phyloP scores from a whole-genome alignment of 306 rosid species.

The Glycyrrhiza uralensis region DNA sequence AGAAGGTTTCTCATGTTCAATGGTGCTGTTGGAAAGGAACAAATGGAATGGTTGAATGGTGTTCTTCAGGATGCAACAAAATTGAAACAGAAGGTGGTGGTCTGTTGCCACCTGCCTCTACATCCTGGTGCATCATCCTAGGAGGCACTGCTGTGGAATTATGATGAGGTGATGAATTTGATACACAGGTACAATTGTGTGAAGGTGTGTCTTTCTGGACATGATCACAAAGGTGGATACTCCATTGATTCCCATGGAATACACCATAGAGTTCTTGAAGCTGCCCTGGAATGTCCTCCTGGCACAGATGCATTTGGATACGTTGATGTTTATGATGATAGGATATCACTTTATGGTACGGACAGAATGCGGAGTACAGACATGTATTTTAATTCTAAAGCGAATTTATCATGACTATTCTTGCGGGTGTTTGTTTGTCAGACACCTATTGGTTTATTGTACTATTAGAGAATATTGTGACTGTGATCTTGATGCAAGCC shows the following conservation, averaged over 20 bases:
- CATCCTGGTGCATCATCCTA: constrained; percentile 56
- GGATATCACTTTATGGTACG: constrained; percentile 56
- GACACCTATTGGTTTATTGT: constrained; percentile 12
- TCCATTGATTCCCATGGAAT: constrained; percentile 75
- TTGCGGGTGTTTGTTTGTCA: background rate
- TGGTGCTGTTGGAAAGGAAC: constrained; percentile 85
- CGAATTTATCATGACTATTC: constrained; percentile 26
- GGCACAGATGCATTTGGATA: constrained; percentile 70
- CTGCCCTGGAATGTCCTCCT: constrained; percentile 89
- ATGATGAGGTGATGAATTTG: constrained; percentile 69
- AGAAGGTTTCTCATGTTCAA: constrained; percentile 93
- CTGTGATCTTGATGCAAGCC: background rate
- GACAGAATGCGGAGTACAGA: constrained; percentile 61
- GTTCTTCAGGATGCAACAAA: constrained; percentile 65
- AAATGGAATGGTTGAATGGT: constrained; percentile 69
- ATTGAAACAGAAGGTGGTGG: constrained; percentile 65
- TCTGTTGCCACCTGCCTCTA: constrained; percentile 81
- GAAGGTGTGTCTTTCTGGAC: constrained; percentile 77
- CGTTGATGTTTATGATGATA: constrained; percentile 64
- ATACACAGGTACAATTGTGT: constrained; percentile 72
- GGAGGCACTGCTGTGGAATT: constrained; percentile 84
- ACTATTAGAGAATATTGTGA: background rate
- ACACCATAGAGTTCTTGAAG: constrained; percentile 88
- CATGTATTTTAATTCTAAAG: constrained; percentile 52
- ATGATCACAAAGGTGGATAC: constrained; percentile 85